Evolutionary conservation across 1,139 yeast species (phyloP), one percentile per base, ranked within the genome.

Genomic region (Lodderomyces elongisporus): DNA sequence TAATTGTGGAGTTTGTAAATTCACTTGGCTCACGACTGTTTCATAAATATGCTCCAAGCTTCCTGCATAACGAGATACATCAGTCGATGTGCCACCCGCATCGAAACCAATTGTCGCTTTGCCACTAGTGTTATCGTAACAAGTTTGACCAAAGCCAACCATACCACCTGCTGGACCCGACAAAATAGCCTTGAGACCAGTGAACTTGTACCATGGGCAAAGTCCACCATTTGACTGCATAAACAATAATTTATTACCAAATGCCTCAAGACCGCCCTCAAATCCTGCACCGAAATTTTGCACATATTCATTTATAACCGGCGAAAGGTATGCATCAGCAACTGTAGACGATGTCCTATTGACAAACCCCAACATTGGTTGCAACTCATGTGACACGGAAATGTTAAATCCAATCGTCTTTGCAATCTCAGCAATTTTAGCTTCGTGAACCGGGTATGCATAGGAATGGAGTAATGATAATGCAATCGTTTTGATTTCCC

Each of bases 101-200:
- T 66, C 72, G 42, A 66, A 66, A 0, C 74, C 74, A 33, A 68
- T 62, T 4, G 72, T 65, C 10, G 71, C 71, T 24, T 43, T 52
- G 5, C 44, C 40, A 5, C 57, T 41, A 2, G 35, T 40, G 4
- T 46, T 27, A 38, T 67, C 71, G 42, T 50, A 60, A 44, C 73
- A 68, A 4, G 74, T 68, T 33, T 56, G 56, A 1, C 72, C 74
- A 40, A 55, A 65, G 0, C 74, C 74, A n/a, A 68, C 74, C 61
- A 68, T 61, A 18, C 74, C 74, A 27, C 74, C 74, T 22, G 74
- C 74, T 6, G 74, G 74, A 2, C 74, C 74, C 2, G 73, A 66
- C 25, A 68, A 55, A 27, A 68, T 66, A 1, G 74, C 73, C 41
- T 64, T 65, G 32, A 68, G 52, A 1, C 74, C 74, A 3, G 71